phyloP scores from a whole-genome alignment of 352 stramenopile species.

The Globisporangium orthogonon region DNA sequence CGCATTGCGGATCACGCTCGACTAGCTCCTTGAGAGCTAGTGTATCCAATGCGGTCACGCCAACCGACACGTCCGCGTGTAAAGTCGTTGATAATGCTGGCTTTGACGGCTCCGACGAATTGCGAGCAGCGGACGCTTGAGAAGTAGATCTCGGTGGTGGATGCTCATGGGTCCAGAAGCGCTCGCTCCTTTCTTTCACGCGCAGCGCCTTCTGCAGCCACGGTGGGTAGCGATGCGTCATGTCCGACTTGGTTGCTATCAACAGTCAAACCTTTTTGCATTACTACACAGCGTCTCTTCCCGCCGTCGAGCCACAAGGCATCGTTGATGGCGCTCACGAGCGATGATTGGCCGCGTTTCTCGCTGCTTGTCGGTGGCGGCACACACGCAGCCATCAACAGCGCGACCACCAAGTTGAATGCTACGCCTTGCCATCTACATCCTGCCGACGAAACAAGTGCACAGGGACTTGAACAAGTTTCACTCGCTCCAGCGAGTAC shows the following conservation, averaged over 20 bases:
- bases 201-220: constrained; percentile 62
- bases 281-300: too few species aligned
- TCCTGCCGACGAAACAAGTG: neutral
- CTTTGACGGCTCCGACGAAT: neutral
- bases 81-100: neutral
- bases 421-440: constrained; percentile 3
- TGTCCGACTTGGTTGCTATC: neutral
- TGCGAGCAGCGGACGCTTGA: neutral
- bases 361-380: constrained; percentile 20
- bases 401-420: neutral
- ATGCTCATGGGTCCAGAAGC: constrained; percentile 24
- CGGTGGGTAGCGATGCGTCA: constrained; percentile 34
- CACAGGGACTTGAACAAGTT: constrained; percentile 3
- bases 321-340: constrained; percentile 24
- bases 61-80: neutral
- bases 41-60: constrained; percentile 34
- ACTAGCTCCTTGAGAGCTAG: constrained; percentile 33
- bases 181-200: constrained; percentile 27
- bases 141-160: constrained; percentile 9
- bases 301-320: too few species aligned
- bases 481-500: constrained; percentile 6
- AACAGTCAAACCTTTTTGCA: too few species aligned
- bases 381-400: neutral
- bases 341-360: constrained; percentile 30
- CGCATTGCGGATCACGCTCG: constrained; percentile 19